Evolutionary conservation across 2,329 filamentous ascomycete genomes (phyloP).

Genomic region (Zymoseptoria passerinii): DNA sequence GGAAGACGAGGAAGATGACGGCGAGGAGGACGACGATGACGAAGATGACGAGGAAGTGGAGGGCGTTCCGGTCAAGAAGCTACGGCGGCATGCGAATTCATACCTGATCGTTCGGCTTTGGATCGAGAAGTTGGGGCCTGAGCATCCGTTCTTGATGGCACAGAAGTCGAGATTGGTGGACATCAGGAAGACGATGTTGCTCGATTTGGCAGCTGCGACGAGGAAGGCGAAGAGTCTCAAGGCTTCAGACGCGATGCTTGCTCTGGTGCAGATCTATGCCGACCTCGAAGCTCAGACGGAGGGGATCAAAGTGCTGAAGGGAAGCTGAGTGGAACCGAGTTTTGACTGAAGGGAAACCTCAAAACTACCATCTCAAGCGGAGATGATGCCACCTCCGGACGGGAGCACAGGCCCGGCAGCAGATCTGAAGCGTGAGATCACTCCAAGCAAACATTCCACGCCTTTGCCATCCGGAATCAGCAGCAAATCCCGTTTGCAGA

Average conservation of each 20-base stretch:
- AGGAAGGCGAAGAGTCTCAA: conserved; percentile 45
- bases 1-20: conserved; percentile 19
- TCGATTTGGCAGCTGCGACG: conserved; percentile 57
- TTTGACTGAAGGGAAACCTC: background rate
- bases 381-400: background rate
- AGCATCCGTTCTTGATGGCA: conserved; percentile 55
- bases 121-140: conserved; percentile 42
- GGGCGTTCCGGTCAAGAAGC: conserved; percentile 30
- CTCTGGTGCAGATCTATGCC: conserved; percentile 52
- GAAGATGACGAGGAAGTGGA: conserved; percentile 30
- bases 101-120: conserved; percentile 50
- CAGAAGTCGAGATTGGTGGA: conserved; percentile 50
- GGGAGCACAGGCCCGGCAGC: background rate
- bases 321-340: conserved; percentile 14
- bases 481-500: background rate
- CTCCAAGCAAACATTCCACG: too few species aligned
- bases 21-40: conserved; percentile 26
- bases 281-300: conserved; percentile 53
- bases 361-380: background rate
- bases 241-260: conserved; percentile 41
- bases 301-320: conserved; percentile 49
- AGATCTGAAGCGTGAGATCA: too few species aligned
- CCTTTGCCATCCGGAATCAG: too few species aligned
- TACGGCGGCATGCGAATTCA: conserved; percentile 50
- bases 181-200: conserved; percentile 53